phyloP scores from a whole-genome alignment of 768 basidiomycete genomes.

The Clitopilus hobsonii region DNA sequence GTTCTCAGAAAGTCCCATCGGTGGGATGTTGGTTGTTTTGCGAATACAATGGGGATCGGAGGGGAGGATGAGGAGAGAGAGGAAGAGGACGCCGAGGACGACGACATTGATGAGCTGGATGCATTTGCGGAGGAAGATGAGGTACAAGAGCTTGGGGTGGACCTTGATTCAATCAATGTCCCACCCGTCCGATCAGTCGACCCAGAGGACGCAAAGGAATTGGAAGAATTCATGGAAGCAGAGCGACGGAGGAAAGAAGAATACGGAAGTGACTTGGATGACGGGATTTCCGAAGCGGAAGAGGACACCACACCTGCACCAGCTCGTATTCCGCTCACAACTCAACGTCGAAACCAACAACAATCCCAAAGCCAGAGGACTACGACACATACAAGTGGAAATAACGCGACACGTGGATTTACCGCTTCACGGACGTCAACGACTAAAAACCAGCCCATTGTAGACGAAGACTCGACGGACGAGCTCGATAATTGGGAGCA shows the following conservation, averaged over 20 bases:
- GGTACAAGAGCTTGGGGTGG: constrained; percentile 22
- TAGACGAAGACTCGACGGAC: constrained; percentile 8
- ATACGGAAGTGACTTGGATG: constrained; percentile 43
- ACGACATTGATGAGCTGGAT: constrained; percentile 61
- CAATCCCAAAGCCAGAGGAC: constrained; percentile 2
- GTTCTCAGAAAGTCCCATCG: constrained; percentile 43
- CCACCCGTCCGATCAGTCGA: constrained; percentile 40
- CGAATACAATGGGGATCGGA: constrained; percentile 24
- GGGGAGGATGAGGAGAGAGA: constrained; percentile 31
- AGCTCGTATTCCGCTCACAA: background rate
- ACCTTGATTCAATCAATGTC: constrained; percentile 18
- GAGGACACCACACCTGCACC: background rate
- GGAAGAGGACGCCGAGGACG: constrained; percentile 41
- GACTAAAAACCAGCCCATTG: too few relatives aligned
- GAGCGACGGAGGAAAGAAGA: constrained; percentile 49
- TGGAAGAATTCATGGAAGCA: constrained; percentile 62
- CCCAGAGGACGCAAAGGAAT: constrained; percentile 55
- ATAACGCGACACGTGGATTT: too few relatives aligned
- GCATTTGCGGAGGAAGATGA: constrained; percentile 35
- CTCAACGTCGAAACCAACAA: background rate
- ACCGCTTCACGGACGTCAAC: too few relatives aligned
- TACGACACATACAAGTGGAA: too few relatives aligned
- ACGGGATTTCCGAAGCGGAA: constrained; percentile 12
- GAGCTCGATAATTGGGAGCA: constrained; percentile 34
- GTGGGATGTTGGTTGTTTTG: constrained; percentile 50